phyloP scores from a whole-genome alignment of 257 asterid species.

The Solanum lycopersicoides region DNA sequence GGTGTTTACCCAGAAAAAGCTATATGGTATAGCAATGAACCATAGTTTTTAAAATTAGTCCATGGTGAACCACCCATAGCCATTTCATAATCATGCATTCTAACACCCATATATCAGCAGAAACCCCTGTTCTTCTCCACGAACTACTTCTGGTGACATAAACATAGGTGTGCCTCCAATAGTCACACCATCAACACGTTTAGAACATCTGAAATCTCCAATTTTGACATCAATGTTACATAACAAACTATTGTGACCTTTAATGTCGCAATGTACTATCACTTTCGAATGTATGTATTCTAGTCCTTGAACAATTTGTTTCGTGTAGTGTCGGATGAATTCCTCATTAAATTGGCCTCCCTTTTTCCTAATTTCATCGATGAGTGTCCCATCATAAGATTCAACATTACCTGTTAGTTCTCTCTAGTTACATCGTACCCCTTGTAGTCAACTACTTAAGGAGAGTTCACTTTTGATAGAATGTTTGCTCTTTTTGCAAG shows the following conservation, averaged over 20 bases:
- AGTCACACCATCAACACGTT: background rate
- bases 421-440: constrained; percentile 1
- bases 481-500: constrained; percentile 41
- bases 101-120: constrained; percentile 72
- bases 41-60: constrained; percentile 19
- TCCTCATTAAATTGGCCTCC: constrained; percentile 34
- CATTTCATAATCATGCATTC: constrained; percentile 74
- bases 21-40: constrained; percentile 31
- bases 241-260: constrained; percentile 50
- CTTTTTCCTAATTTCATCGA: constrained; percentile 14
- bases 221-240: constrained; percentile 30
- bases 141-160: constrained; percentile 77
- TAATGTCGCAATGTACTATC: constrained; percentile 74
- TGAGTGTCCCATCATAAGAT: constrained; percentile 39
- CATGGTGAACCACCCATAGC: constrained; percentile 54
- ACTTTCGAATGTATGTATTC: constrained; percentile 54
- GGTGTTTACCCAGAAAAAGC: constrained; percentile 55
- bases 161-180: constrained; percentile 60
- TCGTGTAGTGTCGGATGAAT: constrained; percentile 15
- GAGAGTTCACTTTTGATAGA: constrained; percentile 26
- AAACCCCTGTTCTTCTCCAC: constrained; percentile 53
- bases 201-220: constrained; percentile 71
- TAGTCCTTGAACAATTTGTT: constrained; percentile 39
- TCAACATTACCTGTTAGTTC: constrained; percentile 19
- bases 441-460: constrained; percentile 17